These are phyloP conservation scores for Apiotrichum siamense DNA, from an alignment of 1,284 basidiomycete species.

Conservation along the genomic window DNA sequence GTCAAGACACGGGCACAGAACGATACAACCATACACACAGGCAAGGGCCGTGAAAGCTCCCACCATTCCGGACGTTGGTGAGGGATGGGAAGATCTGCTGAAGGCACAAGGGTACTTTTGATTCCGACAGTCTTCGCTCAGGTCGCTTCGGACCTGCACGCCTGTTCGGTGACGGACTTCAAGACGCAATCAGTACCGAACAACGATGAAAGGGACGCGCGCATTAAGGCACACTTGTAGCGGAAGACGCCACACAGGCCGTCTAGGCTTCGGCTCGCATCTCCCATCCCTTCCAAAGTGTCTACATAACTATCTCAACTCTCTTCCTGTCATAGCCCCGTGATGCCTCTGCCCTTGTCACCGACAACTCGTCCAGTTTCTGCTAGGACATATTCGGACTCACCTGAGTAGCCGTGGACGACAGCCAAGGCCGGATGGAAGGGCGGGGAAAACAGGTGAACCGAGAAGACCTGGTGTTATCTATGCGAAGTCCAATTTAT, in stretches of 20 bases:
- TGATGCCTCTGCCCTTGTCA: constrained; percentile 30
- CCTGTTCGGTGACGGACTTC: no score
- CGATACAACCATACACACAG: no score
- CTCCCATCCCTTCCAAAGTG: constrained; percentile 30
- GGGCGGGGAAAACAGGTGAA: constrained; percentile 18
- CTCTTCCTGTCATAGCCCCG: constrained; percentile 31
- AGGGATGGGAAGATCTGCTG: no score
- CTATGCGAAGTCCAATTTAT: no score
- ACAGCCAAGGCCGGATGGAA: constrained; percentile 24
- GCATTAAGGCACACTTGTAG: not conserved
- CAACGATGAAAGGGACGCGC: not conserved
- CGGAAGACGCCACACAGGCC: no score
- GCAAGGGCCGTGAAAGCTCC: no score
- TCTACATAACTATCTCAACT: constrained; percentile 29
- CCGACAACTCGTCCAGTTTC: constrained; percentile 38
- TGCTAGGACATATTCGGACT: constrained; percentile 24
- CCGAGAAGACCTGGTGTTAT: constrained; percentile 27
- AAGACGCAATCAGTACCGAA: no score
- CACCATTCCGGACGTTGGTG: no score
- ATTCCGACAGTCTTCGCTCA: no score
- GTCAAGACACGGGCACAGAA: no score
- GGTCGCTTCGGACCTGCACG: no score
- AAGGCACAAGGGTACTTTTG: no score
- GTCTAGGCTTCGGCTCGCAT: not conserved
- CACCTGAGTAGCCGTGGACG: constrained; percentile 24